Percentiles rank a stretch among this genome's conserved stretches.
Evolutionary conservation across 345 rosid genomes (phyloP).

Genomic region (Hibiscus syriacus): DNA sequence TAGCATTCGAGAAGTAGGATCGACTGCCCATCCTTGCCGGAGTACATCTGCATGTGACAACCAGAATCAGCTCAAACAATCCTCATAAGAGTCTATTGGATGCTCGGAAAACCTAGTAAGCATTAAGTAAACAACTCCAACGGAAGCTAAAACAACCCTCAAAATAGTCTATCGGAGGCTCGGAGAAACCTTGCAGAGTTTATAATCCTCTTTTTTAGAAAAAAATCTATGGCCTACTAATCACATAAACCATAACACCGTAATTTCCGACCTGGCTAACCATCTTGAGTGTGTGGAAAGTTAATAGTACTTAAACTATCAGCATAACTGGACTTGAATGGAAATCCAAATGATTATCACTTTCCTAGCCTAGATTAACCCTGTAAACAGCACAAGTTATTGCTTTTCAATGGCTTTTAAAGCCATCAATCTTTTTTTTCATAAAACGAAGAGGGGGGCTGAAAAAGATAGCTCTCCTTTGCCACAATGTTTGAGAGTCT

Average conservation of each 20-base stretch:
- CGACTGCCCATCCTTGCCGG: constrained; percentile 62
- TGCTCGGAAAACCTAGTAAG: neutral
- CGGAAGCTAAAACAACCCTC: neutral
- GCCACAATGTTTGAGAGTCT: neutral
- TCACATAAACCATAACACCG: neutral
- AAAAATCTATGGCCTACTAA: neutral
- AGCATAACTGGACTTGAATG: neutral
- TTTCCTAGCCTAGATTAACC: neutral
- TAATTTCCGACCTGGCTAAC: neutral
- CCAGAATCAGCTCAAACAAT: neutral
- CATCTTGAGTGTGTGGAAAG: neutral
- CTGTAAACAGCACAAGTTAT: neutral
- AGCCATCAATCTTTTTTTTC: neutral
- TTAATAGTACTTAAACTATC: neutral
- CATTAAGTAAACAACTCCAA: neutral
- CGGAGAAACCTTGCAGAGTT: neutral
- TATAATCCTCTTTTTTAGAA: neutral
- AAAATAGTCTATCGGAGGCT: neutral
- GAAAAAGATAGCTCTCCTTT: neutral
- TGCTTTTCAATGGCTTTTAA: neutral
- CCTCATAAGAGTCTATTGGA: neutral
- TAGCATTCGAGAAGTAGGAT: constrained; percentile 56
- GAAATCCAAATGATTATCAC: neutral
- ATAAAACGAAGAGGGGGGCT: neutral
- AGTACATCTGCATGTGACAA: constrained; percentile 48